A percentile compares a stretch with the other conserved stretches of the same genome.
These are phyloP conservation scores for Scopulariopsis brevicaulis DNA, from an alignment of 2,329 filamentous ascomycete genomes.

Conservation along the genomic window DNA sequence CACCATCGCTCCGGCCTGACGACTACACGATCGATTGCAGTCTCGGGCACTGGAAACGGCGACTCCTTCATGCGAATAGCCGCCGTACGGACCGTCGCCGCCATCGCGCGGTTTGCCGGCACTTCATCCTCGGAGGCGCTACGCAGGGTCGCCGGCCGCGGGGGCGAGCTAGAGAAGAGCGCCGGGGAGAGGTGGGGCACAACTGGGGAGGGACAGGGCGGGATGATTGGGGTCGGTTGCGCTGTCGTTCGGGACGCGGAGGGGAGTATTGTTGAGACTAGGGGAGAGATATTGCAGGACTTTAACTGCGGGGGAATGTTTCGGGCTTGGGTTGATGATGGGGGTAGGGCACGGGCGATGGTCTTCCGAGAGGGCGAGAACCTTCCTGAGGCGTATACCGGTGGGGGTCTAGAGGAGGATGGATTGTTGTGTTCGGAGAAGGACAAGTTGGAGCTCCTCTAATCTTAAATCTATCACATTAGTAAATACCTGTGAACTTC, in stretches of 20 bases:
- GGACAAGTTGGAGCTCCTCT: not conserved
- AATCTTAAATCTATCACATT: not conserved
- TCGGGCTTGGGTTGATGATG: slow-evolving; percentile 60
- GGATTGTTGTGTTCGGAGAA: not conserved
- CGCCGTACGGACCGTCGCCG: slow-evolving; percentile 60
- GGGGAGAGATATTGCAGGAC: slow-evolving; percentile 54
- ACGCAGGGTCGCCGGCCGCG: slow-evolving; percentile 52
- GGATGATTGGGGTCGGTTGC: slow-evolving; percentile 72
- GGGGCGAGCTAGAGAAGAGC: slow-evolving; percentile 62
- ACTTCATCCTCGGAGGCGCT: slow-evolving; percentile 46
- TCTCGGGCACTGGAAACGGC: slow-evolving; percentile 79
- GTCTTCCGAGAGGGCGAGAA: slow-evolving; percentile 20
- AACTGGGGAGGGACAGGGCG: slow-evolving; percentile 71
- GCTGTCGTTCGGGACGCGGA: slow-evolving; percentile 30
- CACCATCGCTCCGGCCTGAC: slow-evolving; percentile 6
- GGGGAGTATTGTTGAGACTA: slow-evolving; percentile 26
- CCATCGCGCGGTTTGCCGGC: slow-evolving; percentile 55
- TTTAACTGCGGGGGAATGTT: slow-evolving; percentile 88
- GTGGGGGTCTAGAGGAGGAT: not conserved
- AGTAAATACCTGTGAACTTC: too few species aligned
- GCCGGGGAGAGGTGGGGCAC: slow-evolving; percentile 62
- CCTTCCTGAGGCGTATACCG: not conserved
- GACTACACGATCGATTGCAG: slow-evolving; percentile 36
- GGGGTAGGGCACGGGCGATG: slow-evolving; percentile 43
- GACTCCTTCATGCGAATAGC: slow-evolving; percentile 71